Percentiles rank a stretch among this genome's conserved stretches.
These are phyloP conservation scores for Sugiyamaella floridensis DNA, from an alignment of 805 yeast species.

Conservation along the genomic window DNA sequence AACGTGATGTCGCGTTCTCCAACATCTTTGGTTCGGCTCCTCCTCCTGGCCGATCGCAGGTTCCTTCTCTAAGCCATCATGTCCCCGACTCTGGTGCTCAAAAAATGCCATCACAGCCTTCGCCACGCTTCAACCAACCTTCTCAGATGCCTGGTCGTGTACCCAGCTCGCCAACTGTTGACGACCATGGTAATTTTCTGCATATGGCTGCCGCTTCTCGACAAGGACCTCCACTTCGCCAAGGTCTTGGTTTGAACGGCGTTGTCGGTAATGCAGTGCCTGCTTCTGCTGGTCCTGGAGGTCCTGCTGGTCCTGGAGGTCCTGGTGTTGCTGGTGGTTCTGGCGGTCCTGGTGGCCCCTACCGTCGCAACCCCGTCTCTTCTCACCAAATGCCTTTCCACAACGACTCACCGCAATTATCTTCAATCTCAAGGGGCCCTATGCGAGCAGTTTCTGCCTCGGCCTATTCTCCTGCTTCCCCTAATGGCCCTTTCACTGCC, in stretches of 20 bases:
- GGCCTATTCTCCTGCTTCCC: not conserved
- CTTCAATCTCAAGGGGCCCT: not conserved
- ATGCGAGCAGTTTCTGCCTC: not conserved
- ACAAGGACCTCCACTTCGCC: not conserved
- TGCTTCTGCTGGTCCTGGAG: not conserved
- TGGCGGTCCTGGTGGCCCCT: not conserved
- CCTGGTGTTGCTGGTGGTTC: too few relatives aligned
- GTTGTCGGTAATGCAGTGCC: not conserved
- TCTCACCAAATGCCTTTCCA: not conserved
- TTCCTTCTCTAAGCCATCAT: conserved; percentile 1
- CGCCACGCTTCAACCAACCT: not conserved
- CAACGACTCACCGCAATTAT: not conserved
- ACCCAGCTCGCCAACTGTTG: not conserved
- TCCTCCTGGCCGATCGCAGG: conserved; percentile 16
- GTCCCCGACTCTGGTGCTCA: not conserved
- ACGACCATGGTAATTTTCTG: not conserved
- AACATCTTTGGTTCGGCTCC: conserved; percentile 32
- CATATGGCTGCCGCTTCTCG: not conserved
- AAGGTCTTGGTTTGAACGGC: not conserved
- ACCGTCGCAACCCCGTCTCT: not conserved
- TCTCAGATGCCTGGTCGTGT: not conserved
- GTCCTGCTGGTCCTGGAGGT: too few relatives aligned
- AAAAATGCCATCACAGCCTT: not conserved
- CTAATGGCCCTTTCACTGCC: not conserved
- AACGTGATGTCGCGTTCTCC: conserved; percentile 27